Base-by-base conservation (phyloP, 148 eudicot genomes). In the Gaultheria prostrata region DNA sequence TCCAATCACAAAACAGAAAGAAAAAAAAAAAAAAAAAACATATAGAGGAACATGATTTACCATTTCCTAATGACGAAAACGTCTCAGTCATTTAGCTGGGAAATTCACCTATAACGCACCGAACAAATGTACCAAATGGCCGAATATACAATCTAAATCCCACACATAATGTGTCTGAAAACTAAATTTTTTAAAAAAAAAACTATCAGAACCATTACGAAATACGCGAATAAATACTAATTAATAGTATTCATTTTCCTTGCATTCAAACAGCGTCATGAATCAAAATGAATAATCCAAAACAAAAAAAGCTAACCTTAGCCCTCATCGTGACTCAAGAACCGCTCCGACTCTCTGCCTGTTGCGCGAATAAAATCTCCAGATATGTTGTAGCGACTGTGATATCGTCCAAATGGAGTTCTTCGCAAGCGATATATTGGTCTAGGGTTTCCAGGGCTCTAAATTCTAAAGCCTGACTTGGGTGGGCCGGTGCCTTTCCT, bases 281-380 rank as follows among this genome's bases (percentile, higher is more conserved):
- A 30, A 30, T 30, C 32, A 17, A 67, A 28, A 5, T 35, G 39
- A 67, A 5, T 0, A 39, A 39, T 71, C 8, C 57, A 39, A 8
- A 49, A 13, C 43, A 39, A 4, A 82, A 45, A 11, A 63, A 10
- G 32, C 74, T 61, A 59, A 83, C 85, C 80, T 83, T 83, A 83
- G 85, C 85, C 85, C 85, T 83, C 85, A 83, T 83, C 2, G 61
- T 28, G 33, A 61, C n/a, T n/a, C 39, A 20, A 51, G 51, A 33
- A 17, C 72, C 3, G 72, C 72, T 67, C 0, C 39, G 72, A 67
- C 13, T 24, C 65, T 26, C 71, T 65, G 33, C 12, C 71, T 28
- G 11, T 24, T 3, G 71, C 7, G 14, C 17, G 17, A 24, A 65
- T 33, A n/a, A 65, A n/a, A 28, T 59, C 72, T 28, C 39, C 17